Evolutionary conservation across 768 basidiomycete genomes (phyloP), one percentile per base, ranked within the genome.

Genomic region (Tricholoma furcatifolium): DNA sequence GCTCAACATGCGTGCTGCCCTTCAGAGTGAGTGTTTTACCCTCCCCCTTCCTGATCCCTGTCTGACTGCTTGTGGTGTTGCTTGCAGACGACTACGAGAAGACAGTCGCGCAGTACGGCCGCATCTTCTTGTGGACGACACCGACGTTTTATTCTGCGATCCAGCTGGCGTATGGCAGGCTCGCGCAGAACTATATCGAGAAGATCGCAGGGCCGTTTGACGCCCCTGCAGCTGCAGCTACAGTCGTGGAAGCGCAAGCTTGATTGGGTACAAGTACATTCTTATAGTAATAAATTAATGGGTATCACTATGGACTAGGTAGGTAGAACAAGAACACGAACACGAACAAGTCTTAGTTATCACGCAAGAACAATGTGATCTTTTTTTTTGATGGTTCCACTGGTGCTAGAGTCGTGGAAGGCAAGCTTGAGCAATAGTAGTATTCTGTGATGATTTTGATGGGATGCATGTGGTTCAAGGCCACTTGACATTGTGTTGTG

Each of bases 71-170:
- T 35, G 44, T 42, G 46, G 65, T n/a, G n/a, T n/a, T n/a, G n/a
- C n/a, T n/a, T n/a, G n/a, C n/a, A 88, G 86, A 67, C 43, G 84
- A 90, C 66, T 89, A 87, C 61, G 81, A 88, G 53, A 82, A 79
- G 64, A 82, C 78, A 31, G 76, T 77, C 18, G 74, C 81, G 12
- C 78, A 79, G 59, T 79, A 88, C 62, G 77, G 84, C 20, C 81
- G 88, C 36, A 67, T 77, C 62, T 91, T 91, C 74, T 70, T 90
- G 47, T 91, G 88, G 88, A 91, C 87, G 56, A 79, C 79, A 4
- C 70, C 74, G 53, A 66, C 67, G 50, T 88, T 79, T 60, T 89
- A 87, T 61, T 67, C 78, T 17, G 86, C 86, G 0, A 67, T 75
- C 36, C 62, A 75, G 8, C 46, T 70, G 41, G 58, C 58, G 7